Percentiles rank a stretch among this genome's conserved stretches.
Evolutionary conservation across 2,329 filamentous ascomycete species (phyloP).

Genomic region (Xylariales sp.): DNA sequence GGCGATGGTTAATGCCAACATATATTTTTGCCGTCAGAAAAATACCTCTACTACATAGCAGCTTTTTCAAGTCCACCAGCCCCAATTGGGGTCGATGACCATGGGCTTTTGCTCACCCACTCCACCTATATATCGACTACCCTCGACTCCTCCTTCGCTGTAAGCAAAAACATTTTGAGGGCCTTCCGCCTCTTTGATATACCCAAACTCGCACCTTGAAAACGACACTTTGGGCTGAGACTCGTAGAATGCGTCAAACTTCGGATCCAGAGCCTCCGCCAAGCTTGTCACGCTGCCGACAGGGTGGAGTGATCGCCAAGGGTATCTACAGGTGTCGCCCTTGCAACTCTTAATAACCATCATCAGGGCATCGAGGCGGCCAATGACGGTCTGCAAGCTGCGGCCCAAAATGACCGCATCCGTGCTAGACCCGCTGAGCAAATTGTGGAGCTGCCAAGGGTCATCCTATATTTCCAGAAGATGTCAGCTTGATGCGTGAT

Average conservation of each 20-base stretch:
- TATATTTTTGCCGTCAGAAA: no score
- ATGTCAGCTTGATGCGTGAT: neutral
- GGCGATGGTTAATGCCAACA: no score
- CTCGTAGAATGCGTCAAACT: constrained; percentile 50
- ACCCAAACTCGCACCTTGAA: constrained; percentile 31
- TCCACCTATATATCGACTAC: no score
- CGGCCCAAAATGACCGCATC: constrained; percentile 1
- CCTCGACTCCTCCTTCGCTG: no score
- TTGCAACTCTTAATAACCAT: constrained; percentile 21
- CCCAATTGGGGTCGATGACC: no score
- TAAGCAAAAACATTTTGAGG: no score
- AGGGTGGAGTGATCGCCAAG: constrained; percentile 42
- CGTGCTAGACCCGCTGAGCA: no score
- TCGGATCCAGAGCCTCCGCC: constrained; percentile 40
- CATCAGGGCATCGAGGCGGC: constrained; percentile 18
- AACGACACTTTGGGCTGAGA: constrained; percentile 36
- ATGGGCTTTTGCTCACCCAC: no score
- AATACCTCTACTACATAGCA: no score
- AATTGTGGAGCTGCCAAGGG: constrained; percentile 19
- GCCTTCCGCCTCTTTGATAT: constrained; percentile 1
- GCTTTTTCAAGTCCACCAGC: no score
- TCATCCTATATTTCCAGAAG: no score
- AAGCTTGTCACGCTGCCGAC: constrained; percentile 19
- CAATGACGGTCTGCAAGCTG: constrained; percentile 9
- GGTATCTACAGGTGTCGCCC: constrained; percentile 15